Evolutionary conservation across 2,329 filamentous ascomycete genomes (phyloP).

Genomic region (Diaporthe nobilis): DNA sequence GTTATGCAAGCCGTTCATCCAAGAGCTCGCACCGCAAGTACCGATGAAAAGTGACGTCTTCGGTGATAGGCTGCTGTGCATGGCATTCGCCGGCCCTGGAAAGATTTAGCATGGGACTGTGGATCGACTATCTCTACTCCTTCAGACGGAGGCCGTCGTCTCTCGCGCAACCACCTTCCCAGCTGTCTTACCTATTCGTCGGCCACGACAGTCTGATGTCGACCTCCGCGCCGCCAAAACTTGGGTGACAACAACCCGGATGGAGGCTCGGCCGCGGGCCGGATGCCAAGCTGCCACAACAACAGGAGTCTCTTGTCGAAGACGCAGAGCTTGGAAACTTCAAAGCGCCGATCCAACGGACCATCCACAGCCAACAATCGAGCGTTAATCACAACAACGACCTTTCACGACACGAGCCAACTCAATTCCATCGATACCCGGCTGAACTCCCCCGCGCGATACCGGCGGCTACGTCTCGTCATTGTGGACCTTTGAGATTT

Average conservation of each 20-base stretch:
- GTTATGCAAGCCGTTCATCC: conserved; percentile 66
- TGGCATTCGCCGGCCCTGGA: conserved; percentile 58
- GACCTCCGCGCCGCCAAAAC: conserved; percentile 53
- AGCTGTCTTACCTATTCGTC: conserved; percentile 64
- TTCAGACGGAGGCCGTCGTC: conserved; percentile 55
- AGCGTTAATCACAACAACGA: conserved; percentile 5
- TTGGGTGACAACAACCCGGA: conserved; percentile 30
- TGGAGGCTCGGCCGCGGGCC: not conserved
- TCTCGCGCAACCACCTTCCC: conserved; percentile 58
- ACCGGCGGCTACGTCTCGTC: conserved; percentile 28
- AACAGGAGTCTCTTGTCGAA: conserved; percentile 40
- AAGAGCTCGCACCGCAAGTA: conserved; percentile 57
- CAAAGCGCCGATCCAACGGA: conserved; percentile 1
- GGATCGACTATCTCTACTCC: conserved; percentile 65
- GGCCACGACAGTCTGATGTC: conserved; percentile 59
- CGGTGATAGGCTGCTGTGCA: conserved; percentile 60
- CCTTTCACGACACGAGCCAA: conserved; percentile 23
- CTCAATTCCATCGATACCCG: conserved; percentile 12
- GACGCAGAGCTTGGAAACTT: conserved; percentile 26
- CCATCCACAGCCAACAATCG: conserved; percentile 16
- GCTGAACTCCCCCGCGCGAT: conserved; percentile 11
- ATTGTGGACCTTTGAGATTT: conserved; percentile 3
- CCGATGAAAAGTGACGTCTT: conserved; percentile 69
- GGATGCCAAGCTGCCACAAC: conserved; percentile 44
- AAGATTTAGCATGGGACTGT: conserved; percentile 60